phyloP scores from a whole-genome alignment of 176 grass and related monocot genomes.

The Paspalum notatum region DNA sequence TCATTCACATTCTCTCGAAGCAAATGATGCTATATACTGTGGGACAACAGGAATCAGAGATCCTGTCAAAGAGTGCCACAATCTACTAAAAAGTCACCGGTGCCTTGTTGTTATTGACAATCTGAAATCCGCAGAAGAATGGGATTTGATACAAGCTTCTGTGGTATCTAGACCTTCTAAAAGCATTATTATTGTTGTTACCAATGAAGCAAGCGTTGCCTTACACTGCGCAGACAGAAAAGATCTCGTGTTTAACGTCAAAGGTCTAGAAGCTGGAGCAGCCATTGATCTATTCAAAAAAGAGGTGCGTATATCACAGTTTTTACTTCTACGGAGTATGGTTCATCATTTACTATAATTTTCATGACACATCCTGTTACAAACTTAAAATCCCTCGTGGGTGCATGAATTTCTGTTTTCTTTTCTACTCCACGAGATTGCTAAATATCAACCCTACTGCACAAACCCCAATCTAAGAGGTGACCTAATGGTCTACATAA shows the following conservation, averaged over 20 bases:
- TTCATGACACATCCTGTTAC: neutral
- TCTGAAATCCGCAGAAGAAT: neutral
- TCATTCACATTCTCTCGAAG: neutral
- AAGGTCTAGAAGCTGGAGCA: neutral
- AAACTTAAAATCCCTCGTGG: neutral
- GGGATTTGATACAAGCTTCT: neutral
- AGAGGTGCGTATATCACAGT: neutral
- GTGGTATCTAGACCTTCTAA: neutral
- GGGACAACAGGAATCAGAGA: neutral
- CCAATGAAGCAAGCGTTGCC: neutral
- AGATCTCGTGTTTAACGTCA: neutral
- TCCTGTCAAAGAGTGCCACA: neutral
- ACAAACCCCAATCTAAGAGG: no score
- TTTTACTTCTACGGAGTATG: neutral
- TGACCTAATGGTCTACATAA: no score
- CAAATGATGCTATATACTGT: neutral
- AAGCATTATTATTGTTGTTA: neutral
- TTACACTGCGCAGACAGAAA: conserved; percentile 9
- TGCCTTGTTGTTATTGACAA: neutral
- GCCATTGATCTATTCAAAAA: neutral
- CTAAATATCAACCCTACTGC: no score
- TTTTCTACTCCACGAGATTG: no score
- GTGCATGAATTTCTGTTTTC: neutral
- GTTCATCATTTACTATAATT: neutral
- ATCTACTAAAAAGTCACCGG: neutral